Percentiles rank a stretch among this genome's conserved stretches.
Evolutionary conservation across 768 basidiomycete species (phyloP).

Genomic region (Serendipita sp.): DNA sequence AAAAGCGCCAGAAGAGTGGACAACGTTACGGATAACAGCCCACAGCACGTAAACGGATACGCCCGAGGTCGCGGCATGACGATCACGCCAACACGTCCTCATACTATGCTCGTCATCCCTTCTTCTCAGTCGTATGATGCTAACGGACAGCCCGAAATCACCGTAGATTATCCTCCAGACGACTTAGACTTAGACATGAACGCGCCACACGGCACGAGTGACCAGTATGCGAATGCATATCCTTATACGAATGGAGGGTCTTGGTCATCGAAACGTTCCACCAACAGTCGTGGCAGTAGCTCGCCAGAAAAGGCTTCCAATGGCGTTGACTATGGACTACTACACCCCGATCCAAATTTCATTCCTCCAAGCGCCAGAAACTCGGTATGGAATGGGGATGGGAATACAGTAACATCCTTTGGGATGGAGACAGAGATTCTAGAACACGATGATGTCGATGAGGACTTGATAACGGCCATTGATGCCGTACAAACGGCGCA

Average conservation of each 20-base stretch:
- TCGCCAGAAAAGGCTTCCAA: neutral
- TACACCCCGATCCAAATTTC: neutral
- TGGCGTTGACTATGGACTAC: neutral
- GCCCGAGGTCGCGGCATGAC: neutral
- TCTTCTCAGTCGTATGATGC: neutral
- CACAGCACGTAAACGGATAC: neutral
- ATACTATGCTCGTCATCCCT: neutral
- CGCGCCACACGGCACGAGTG: neutral
- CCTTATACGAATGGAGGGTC: neutral
- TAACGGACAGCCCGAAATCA: too few relatives aligned
- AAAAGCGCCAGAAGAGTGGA: neutral
- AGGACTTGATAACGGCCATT: slow-evolving; percentile 39
- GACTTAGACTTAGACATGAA: neutral
- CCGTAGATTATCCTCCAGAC: too few relatives aligned
- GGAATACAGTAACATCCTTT: slow-evolving; percentile 15
- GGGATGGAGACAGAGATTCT: slow-evolving; percentile 48
- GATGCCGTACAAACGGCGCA: slow-evolving; percentile 27
- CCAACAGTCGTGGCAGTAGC: neutral
- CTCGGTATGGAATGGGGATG: slow-evolving; percentile 1
- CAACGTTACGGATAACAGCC: neutral
- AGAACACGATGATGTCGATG: slow-evolving; percentile 46
- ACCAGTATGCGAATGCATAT: neutral
- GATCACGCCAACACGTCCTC: neutral
- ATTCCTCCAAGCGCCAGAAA: neutral
- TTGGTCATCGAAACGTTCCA: neutral